Conservation (phyloP, 2,329 filamentous ascomycete genomes). For the Colletotrichum costaricense region DNA sequence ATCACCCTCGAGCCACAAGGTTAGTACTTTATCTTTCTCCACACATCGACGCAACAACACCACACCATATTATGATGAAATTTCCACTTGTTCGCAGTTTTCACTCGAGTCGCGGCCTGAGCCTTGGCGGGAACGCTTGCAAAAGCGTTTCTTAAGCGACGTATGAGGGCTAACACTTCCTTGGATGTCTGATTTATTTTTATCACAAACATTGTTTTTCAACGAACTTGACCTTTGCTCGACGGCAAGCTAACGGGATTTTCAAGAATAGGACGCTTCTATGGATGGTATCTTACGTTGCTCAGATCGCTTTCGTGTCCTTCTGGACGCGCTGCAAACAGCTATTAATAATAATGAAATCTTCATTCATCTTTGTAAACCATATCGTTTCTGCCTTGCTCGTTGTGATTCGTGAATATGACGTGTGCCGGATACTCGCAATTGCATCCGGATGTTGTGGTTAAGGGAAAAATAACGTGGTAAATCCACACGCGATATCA, state of each 20-base stretch:
- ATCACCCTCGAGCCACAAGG: slow-evolving; percentile 36
- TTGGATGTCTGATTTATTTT: slow-evolving; percentile 76
- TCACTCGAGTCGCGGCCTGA: slow-evolving; percentile 79
- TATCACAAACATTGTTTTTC: neutral
- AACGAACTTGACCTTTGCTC: neutral
- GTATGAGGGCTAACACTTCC: slow-evolving; percentile 78
- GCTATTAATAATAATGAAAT: too few relatives aligned
- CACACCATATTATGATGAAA: slow-evolving; percentile 72
- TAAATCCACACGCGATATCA: too few relatives aligned
- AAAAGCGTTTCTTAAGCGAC: slow-evolving; percentile 51
- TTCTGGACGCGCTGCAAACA: too few relatives aligned
- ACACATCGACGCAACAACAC: slow-evolving; percentile 17
- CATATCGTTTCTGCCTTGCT: too few relatives aligned
- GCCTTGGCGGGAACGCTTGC: slow-evolving; percentile 54
- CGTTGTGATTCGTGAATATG: too few relatives aligned
- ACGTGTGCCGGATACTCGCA: too few relatives aligned
- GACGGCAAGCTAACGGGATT: neutral
- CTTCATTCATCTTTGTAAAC: too few relatives aligned
- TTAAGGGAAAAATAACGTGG: too few relatives aligned
- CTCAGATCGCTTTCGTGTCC: too few relatives aligned
- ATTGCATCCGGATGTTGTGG: too few relatives aligned
- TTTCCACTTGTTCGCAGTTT: slow-evolving; percentile 86
- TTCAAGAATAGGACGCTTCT: neutral
- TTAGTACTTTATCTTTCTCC: slow-evolving; percentile 42
- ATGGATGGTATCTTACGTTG: too few relatives aligned